phyloP scores from a whole-genome alignment of 2,329 filamentous ascomycete species.

The Cladosporium phlei region DNA sequence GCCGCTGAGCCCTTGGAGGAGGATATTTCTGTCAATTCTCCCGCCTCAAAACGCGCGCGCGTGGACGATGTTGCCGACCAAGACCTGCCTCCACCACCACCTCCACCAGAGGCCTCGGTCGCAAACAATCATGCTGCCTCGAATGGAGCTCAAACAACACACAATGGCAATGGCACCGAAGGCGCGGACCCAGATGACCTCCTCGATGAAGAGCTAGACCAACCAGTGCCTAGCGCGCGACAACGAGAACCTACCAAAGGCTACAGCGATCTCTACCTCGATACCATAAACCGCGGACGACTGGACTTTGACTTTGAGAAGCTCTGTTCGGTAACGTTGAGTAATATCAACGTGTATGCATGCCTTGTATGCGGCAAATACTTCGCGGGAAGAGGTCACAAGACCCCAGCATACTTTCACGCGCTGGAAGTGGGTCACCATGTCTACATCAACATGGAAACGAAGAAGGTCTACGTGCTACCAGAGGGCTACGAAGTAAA shows the following conservation, averaged over 20 bases:
- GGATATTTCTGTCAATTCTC: slow-evolving; percentile 37
- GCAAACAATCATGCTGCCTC: slow-evolving; percentile 19
- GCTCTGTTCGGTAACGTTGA: slow-evolving; percentile 89
- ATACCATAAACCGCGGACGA: slow-evolving; percentile 88
- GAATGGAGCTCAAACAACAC: slow-evolving; percentile 25
- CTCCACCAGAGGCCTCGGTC: slow-evolving; percentile 17
- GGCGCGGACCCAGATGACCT: slow-evolving; percentile 32
- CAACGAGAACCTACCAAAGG: slow-evolving; percentile 67
- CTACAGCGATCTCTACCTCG: slow-evolving; percentile 93
- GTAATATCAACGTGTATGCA: slow-evolving; percentile 98
- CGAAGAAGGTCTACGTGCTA: slow-evolving; percentile 83
- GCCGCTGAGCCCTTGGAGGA: slow-evolving; percentile 44
- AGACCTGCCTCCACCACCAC: slow-evolving; percentile 24
- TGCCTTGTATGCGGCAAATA: slow-evolving; percentile 98
- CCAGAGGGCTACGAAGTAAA: slow-evolving; percentile 96
- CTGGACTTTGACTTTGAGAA: slow-evolving; percentile 99
- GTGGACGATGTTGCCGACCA: slow-evolving; percentile 41
- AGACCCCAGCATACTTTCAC: slow-evolving; percentile 96
- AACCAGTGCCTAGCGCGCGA: slow-evolving; percentile 26
- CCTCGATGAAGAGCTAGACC: slow-evolving; percentile 34
- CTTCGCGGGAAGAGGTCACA: slow-evolving; percentile 87
- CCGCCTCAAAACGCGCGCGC: slow-evolving; percentile 44
- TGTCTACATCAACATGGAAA: slow-evolving; percentile 97
- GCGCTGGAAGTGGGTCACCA: slow-evolving; percentile 92
- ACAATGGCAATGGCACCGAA: slow-evolving; percentile 35